Evolutionary conservation across 495 filamentous ascomycete species (phyloP), one percentile per base, ranked within the genome.

Genomic region (Talaromyces thailandensis): DNA sequence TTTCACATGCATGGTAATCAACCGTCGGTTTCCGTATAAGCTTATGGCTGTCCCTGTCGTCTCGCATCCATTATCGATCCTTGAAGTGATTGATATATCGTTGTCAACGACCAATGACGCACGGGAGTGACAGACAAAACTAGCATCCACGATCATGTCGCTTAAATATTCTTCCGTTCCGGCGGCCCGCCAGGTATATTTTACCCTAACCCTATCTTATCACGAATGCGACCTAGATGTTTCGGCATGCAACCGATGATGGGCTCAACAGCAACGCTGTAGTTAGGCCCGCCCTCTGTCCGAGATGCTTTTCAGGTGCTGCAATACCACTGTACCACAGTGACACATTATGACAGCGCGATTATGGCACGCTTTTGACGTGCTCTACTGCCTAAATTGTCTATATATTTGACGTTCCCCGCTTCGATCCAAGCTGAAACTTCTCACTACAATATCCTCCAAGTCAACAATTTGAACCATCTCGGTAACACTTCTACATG

Each of bases 161-260:
- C 55, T 57, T 57, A n/a, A 21, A 21, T 28, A 4, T 57, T 57
- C 16, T 57, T 57, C 55, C 55, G 29, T 35, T 35, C 55, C 55
- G 55, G 9, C 6, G 2, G 2, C 43, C 43, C 43, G 2, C 37
- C 25, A 18, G 18, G 8, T 4, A 32, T 5, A 12, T 50, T n/a
- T 8, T 18, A 18, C 1, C 43, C 1, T 55, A 55, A 28, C 51
- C 51, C 43, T 48, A 16, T 55, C 21, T 18, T 12, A 24, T 25
- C 48, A 21, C 24, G 26, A 29, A 26, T 55, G 21, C 24, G 12
- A 55, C 51, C 9, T 14, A 14, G 9, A 55, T 55, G 23, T 55
- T 55, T 55, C n/a, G 14, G 21, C 21, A 55, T 55, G 51, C 51
- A 55, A 55, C 51, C 26, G n/a, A 4, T 12, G n/a, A n/a, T n/a